Evolutionary conservation across 75 land plant species (phyloP).

Genomic region (Azolla pinnata): DNA sequence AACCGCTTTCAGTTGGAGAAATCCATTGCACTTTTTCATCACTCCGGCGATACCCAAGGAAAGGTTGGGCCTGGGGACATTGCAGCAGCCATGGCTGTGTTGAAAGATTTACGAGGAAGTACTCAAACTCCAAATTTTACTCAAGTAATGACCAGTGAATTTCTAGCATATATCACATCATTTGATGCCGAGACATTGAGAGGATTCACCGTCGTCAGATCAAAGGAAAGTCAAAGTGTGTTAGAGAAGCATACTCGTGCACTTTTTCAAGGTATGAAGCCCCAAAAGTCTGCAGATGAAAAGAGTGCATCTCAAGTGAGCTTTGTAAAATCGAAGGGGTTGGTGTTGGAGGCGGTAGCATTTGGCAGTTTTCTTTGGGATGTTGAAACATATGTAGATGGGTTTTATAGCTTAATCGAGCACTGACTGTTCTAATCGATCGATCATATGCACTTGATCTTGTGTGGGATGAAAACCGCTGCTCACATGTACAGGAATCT

Average conservation of each 20-base stretch:
- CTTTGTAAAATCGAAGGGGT: slow-evolving; percentile 45
- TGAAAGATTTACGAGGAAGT: neutral
- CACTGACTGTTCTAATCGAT: slow-evolving; percentile 14
- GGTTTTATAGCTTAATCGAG: slow-evolving; percentile 36
- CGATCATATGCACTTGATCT: neutral
- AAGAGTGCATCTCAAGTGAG: slow-evolving; percentile 23
- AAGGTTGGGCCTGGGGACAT: slow-evolving; percentile 8
- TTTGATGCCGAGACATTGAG: slow-evolving; percentile 45
- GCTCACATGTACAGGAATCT: neutral
- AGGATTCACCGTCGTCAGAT: slow-evolving; percentile 43
- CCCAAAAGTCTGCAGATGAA: slow-evolving; percentile 19
- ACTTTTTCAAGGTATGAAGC: slow-evolving; percentile 36
- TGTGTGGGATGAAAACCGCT: neutral
- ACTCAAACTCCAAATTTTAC: slow-evolving; percentile 10
- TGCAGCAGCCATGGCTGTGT: slow-evolving; percentile 13
- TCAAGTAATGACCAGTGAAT: slow-evolving; percentile 8
- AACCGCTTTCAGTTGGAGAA: slow-evolving; percentile 44
- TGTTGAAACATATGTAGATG: slow-evolving; percentile 35
- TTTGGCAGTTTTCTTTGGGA: slow-evolving; percentile 75
- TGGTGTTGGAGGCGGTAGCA: slow-evolving; percentile 55
- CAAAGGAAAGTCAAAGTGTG: slow-evolving; percentile 41
- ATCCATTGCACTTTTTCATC: neutral
- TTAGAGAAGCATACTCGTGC: slow-evolving; percentile 50
- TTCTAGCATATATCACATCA: slow-evolving; percentile 38
- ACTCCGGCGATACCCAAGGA: slow-evolving; percentile 9